Percentiles rank a stretch among this genome's conserved stretches.
Evolutionary conservation across 768 basidiomycete species (phyloP).

Genomic region (Hydnum rufescens): DNA sequence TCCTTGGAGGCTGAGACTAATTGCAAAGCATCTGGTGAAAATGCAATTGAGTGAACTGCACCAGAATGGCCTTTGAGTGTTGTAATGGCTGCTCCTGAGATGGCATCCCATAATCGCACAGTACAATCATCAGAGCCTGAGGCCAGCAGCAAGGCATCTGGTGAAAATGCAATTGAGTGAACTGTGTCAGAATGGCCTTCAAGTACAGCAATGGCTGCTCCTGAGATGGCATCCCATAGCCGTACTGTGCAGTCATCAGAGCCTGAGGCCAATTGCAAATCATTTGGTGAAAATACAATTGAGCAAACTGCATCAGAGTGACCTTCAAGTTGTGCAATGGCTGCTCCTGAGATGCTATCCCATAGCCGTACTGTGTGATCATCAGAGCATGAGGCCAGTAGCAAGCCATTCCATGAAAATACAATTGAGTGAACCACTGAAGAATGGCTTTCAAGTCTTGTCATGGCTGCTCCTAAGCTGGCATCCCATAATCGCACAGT

Average conservation of each 20-base stretch:
- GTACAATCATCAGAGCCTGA: conserved; percentile 2
- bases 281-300: conserved; percentile 5
- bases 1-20: neutral
- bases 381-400: neutral
- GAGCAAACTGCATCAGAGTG: conserved; percentile 4
- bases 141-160: neutral
- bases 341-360: neutral
- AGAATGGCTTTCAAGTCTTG: neutral
- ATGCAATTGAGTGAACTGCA: neutral
- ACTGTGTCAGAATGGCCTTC: neutral
- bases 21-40: neutral
- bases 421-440: neutral
- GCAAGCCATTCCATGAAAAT: conserved; percentile 3
- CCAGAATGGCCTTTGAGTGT: conserved; percentile 1
- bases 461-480: too few relatives aligned
- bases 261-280: conserved; percentile 1
- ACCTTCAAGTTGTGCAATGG: neutral
- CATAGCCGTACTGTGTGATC: conserved; percentile 4
- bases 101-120: neutral
- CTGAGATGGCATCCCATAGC: conserved; percentile 4
- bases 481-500: neutral
- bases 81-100: neutral
- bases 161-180: neutral
- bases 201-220: neutral
- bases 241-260: conserved; percentile 5